These are phyloP conservation scores for Yueomyces sp. DNA, from an alignment of 805 yeast genomes.

Conservation along the genomic window DNA sequence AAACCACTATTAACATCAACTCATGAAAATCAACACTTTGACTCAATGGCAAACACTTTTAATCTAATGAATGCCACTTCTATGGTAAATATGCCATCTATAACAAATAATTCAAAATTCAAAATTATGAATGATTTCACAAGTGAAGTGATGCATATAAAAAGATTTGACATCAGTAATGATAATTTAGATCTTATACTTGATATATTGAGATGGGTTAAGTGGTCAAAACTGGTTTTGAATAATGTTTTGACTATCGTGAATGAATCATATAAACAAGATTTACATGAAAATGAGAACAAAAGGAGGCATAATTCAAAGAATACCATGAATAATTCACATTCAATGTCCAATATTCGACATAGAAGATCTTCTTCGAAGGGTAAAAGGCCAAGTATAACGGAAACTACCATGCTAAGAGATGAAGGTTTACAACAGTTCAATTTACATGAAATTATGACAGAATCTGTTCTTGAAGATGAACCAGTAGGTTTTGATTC, in stretches of 20 bases:
- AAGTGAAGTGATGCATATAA: constrained; percentile 11
- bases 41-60: neutral
- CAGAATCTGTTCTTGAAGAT: constrained; percentile 13
- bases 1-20: neutral
- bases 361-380: constrained; percentile 19
- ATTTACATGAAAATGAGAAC: constrained; percentile 1
- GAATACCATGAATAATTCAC: neutral
- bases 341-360: constrained; percentile 1
- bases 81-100: neutral
- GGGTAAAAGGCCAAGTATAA: constrained; percentile 18
- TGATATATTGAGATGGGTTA: constrained; percentile 19
- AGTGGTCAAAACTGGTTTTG: constrained; percentile 17
- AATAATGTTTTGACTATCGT: constrained; percentile 3
- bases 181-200: constrained; percentile 16
- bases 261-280: neutral
- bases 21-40: neutral
- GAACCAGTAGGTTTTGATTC: constrained; percentile 1
- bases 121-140: constrained; percentile 19
- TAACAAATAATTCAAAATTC: constrained; percentile 3
- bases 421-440: constrained; percentile 24
- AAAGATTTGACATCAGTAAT: constrained; percentile 19
- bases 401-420: constrained; percentile 20
- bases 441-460: constrained; percentile 20
- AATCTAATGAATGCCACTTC: too few relatives aligned
- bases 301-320: neutral